A percentile compares a stretch with the other conserved stretches of the same genome.
These are phyloP conservation scores for Nicotiana rustica DNA, from an alignment of 305 asterid genomes.

Conservation along the genomic window DNA sequence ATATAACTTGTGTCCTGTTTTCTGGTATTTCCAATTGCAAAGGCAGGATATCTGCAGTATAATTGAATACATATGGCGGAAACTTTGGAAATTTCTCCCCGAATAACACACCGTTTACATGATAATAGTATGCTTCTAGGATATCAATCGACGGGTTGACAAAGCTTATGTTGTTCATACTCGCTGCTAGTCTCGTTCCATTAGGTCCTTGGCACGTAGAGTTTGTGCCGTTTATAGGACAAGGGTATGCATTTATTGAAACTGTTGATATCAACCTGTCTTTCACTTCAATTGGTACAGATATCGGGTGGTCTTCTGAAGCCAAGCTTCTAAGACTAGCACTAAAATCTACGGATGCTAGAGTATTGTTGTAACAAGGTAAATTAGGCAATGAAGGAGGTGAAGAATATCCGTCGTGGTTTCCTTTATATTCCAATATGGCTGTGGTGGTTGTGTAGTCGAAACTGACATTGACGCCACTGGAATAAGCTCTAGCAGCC, in stretches of 20 bases:
- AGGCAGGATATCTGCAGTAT: conserved; percentile 51
- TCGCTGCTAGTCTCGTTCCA: conserved; percentile 57
- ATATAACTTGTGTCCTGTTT: conserved; percentile 46
- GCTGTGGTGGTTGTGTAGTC: conserved; percentile 37
- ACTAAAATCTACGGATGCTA: conserved; percentile 49
- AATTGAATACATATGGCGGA: conserved; percentile 62
- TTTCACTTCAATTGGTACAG: conserved; percentile 50
- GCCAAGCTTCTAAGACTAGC: conserved; percentile 57
- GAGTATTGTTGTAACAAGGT: conserved; percentile 57
- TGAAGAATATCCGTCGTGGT: not conserved
- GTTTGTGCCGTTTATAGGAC: conserved; percentile 23
- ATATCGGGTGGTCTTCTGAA: conserved; percentile 43
- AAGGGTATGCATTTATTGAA: conserved; percentile 55
- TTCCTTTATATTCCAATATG: conserved; percentile 28
- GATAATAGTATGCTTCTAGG: conserved; percentile 62
- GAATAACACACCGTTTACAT: conserved; percentile 44
- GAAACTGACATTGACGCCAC: conserved; percentile 32
- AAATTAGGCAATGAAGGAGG: conserved; percentile 40
- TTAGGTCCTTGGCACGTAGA: conserved; percentile 61
- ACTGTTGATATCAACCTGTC: conserved; percentile 48
- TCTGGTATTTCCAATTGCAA: conserved; percentile 41
- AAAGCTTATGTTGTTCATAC: conserved; percentile 68
- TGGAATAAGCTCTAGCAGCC: conserved; percentile 36
- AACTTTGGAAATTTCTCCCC: conserved; percentile 44
- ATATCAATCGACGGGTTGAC: conserved; percentile 44